Base-by-base conservation (phyloP, 305 asterid genomes). In the Fraxinus ornus region DNA sequence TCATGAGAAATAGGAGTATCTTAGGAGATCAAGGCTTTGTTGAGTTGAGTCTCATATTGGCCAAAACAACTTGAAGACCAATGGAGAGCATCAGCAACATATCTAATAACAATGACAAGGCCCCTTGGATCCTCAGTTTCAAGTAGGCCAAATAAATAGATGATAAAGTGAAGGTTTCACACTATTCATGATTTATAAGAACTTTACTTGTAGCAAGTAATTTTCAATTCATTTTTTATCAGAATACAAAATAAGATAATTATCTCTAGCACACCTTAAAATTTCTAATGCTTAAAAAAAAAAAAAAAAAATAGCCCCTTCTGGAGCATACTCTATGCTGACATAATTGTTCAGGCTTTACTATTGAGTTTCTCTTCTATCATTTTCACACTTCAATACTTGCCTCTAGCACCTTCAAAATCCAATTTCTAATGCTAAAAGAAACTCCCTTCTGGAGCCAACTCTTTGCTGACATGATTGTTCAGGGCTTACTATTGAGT, bases 101-200 rank as follows among this genome's bases (percentile, higher is more conserved):
- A 62, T 62, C 71, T 62, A 62, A 55, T 36, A 24, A 78, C 75
- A 84, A 68, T 80, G 52, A 77, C 77, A 19, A 75, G 81, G n/a
- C 3, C 37, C 78, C 49, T 80, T 12, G 66, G 35, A 15, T 62
- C 32, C 73, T 26, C 49, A 47, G 10, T 36, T 49, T 73, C 33
- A 76, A 37, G 3, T 60, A 15, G 57, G 72, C 66, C 66, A 83
- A 80, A 70, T 37, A 79, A 36, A 41, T 22, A 68, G 47, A 77
- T 77, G 80, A 81, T 36, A 62, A 35, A 13, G 36, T 24, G 73
- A 82, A 66, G 78, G 37, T 75, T 62, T 47, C 62, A 32, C 13
- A 26, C 22, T 44, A 55, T 24, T 77, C 52, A 26, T 76, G 84
- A 32, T 55, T 44, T 19, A 57, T 57, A 57, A 19, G 44, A 37